Evolutionary conservation across 441 rosid species (phyloP).

Genomic region (Pelargonium myrrhifolium): DNA sequence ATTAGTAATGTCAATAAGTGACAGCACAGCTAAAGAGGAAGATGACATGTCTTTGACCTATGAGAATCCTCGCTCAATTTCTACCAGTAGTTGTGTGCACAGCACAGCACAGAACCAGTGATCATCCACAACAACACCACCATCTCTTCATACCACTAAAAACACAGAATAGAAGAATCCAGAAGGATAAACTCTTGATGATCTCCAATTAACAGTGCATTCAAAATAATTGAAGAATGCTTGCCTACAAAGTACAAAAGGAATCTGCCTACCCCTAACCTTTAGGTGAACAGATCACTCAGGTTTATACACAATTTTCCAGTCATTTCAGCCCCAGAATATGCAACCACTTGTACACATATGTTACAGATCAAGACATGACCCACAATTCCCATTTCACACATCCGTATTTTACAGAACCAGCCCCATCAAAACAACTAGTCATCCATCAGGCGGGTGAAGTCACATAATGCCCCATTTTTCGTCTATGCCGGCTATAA

Average conservation of each 20-base stretch:
- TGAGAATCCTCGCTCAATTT: too few relatives aligned
- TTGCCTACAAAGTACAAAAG: conserved; percentile 24
- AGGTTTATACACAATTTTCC: conserved; percentile 26
- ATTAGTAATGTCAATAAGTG: too few relatives aligned
- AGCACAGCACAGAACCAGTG: too few relatives aligned
- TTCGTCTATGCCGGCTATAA: conserved; percentile 85
- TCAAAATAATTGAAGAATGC: conserved; percentile 28
- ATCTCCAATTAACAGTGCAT: conserved; percentile 25
- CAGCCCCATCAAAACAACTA: conserved; percentile 12
- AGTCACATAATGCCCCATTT: conserved; percentile 66
- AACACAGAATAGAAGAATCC: neutral
- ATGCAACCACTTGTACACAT: neutral
- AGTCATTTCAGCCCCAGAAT: conserved; percentile 24
- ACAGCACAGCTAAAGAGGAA: too few relatives aligned
- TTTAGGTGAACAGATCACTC: conserved; percentile 21
- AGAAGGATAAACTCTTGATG: conserved; percentile 4
- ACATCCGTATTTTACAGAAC: conserved; percentile 18
- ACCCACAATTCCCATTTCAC: conserved; percentile 9
- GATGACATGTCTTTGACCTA: too few relatives aligned
- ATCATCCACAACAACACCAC: too few relatives aligned
- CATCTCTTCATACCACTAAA: too few relatives aligned
- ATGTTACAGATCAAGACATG: neutral
- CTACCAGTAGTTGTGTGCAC: too few relatives aligned
- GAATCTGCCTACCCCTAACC: conserved; percentile 30
- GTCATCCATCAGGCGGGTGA: conserved; percentile 25